Conservation (phyloP, 495 filamentous ascomycete genomes). For the Penicillium soppii region DNA sequence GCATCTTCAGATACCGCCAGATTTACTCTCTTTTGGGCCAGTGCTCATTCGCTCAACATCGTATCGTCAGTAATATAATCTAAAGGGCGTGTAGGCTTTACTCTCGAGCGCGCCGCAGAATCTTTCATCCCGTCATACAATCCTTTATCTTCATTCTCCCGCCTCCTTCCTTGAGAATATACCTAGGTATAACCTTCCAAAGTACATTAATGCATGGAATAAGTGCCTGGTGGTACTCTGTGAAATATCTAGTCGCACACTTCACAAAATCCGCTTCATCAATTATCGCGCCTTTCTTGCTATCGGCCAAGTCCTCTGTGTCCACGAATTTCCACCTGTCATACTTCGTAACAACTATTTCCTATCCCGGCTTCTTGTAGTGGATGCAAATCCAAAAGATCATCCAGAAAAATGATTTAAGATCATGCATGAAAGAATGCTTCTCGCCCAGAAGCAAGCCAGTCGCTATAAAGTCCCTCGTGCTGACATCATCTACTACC, state of each 20-base stretch:
- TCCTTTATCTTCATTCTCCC: constrained; percentile 19
- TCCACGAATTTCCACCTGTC: constrained; percentile 28
- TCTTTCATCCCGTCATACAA: constrained; percentile 27
- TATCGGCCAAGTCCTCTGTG: constrained; percentile 14
- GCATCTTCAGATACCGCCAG: no score
- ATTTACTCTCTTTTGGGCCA: no score
- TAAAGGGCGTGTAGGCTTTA: no score
- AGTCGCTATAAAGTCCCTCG: constrained; percentile 35
- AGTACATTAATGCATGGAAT: constrained; percentile 34
- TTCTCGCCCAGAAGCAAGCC: constrained; percentile 20
- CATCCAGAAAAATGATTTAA: constrained; percentile 58
- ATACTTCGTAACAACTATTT: constrained; percentile 14
- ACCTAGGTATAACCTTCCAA: constrained; percentile 32
- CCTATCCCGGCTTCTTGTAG: constrained; percentile 24
- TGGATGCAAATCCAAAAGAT: constrained; percentile 51
- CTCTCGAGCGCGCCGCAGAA: constrained; percentile 17
- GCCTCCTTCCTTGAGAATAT: constrained; percentile 35
- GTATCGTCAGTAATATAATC: no score
- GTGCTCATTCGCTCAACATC: no score
- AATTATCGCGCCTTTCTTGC: constrained; percentile 25
- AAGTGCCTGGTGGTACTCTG: constrained; percentile 32
- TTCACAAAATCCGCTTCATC: constrained; percentile 32
- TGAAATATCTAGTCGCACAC: constrained; percentile 28
- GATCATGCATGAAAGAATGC: constrained; percentile 29
- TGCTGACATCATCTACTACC: constrained; percentile 28